Conservation (phyloP, 73 alveolate species). For the Breviolum minutum region DNA sequence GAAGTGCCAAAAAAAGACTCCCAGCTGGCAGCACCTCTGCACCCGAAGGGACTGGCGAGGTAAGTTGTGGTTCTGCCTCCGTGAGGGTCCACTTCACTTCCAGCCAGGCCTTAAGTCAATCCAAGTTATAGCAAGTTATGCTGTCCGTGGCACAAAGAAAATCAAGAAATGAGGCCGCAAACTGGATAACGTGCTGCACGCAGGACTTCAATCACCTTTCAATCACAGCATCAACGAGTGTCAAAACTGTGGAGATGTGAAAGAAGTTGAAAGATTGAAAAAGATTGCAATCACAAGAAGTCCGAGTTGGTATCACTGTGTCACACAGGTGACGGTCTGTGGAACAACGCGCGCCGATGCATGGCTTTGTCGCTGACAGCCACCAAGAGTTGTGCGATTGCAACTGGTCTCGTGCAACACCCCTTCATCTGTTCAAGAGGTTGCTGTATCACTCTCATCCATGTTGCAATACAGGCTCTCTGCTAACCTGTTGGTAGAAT, state of each 20-base stretch:
- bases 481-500: no score
- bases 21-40: neutral
- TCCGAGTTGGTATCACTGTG: no score
- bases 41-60: neutral
- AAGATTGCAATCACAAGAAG: no score
- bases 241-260: neutral
- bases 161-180: neutral
- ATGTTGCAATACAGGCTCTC: neutral
- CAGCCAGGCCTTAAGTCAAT: slow-evolving; percentile 31
- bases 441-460: neutral
- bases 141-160: neutral
- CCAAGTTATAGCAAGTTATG: neutral
- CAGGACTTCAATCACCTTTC: slow-evolving; percentile 57
- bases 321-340: no score
- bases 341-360: no score
- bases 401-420: slow-evolving; percentile 21
- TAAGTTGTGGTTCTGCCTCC: neutral
- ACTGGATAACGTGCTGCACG: slow-evolving; percentile 59
- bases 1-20: neutral
- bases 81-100: slow-evolving; percentile 74
- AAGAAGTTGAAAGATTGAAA: neutral
- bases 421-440: neutral
- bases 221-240: neutral
- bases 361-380: neutral
- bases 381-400: neutral